Conservation (phyloP, 2,329 filamentous ascomycete genomes). For the Pseudogymnoascus sp. region DNA sequence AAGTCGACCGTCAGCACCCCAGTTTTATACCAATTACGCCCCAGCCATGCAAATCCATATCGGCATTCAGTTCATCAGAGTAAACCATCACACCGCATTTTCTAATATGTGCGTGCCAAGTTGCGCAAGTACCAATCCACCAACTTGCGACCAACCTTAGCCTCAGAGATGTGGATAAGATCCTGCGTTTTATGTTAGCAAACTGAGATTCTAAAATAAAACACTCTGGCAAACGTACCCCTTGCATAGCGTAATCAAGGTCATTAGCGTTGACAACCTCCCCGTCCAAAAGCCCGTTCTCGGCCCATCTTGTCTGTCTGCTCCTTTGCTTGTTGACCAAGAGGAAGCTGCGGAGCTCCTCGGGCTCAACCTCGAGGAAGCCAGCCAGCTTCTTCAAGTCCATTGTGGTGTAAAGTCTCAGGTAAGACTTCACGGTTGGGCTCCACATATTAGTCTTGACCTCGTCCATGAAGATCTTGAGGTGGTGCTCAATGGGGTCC, state of each 20-base stretch:
- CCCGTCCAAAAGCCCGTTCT: slow-evolving; percentile 82
- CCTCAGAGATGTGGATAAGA: slow-evolving; percentile 96
- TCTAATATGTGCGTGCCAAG: slow-evolving; percentile 85
- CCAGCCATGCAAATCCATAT: slow-evolving; percentile 10
- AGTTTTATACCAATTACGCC: slow-evolving; percentile 10
- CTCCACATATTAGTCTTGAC: slow-evolving; percentile 99
- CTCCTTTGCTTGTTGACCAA: slow-evolving; percentile 98
- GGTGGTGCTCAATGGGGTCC: slow-evolving; percentile 95
- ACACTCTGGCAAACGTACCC: slow-evolving; percentile 51
- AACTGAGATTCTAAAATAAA: not conserved
- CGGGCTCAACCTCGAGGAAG: slow-evolving; percentile 94
- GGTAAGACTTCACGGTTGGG: slow-evolving; percentile 95
- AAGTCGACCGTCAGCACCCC: slow-evolving; percentile 9
- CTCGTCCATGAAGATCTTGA: slow-evolving; percentile 98
- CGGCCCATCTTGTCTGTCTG: slow-evolving; percentile 89
- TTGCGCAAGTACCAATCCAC: slow-evolving; percentile 99
- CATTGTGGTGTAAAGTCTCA: slow-evolving; percentile 99
- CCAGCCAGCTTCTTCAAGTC: slow-evolving; percentile 96
- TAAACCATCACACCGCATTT: slow-evolving; percentile 4
- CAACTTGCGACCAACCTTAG: slow-evolving; percentile 93
- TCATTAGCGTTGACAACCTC: slow-evolving; percentile 91
- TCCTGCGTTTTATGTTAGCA: slow-evolving; percentile 48
- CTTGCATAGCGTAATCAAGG: slow-evolving; percentile 93
- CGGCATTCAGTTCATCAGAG: slow-evolving; percentile 6
- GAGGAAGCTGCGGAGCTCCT: slow-evolving; percentile 88